Base-by-base conservation (phyloP, 192 early-diverging fungal genomes). In the Coemansia biformis region DNA sequence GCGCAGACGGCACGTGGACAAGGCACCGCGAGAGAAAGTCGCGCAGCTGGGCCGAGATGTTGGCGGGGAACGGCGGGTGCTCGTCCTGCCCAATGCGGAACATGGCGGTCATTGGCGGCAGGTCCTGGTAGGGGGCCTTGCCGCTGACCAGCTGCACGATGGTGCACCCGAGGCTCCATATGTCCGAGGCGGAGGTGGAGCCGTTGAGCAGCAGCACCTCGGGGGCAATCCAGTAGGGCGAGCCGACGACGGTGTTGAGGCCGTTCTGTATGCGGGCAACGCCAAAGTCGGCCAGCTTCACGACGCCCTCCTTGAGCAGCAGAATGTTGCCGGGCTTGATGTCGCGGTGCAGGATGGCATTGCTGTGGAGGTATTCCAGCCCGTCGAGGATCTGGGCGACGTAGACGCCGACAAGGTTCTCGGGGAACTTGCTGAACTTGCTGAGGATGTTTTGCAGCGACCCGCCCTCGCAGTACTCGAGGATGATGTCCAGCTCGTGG, bases 21-120 rank as follows among this genome's bases (percentile, higher is more conserved):
- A 92, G 87, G 44, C 90, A 92, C 38, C 77, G 61, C 29, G 78
- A 70, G 22, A 94, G 65, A 66, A 92, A 94, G 48, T 94, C 83
- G 8, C 67, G 69, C 4, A 92, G 53, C 52, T 34, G 52, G 15
- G 54, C 37, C 68, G 78, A 66, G 0, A 81, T 81, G 38, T 73
- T 78, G 26, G 80, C 63, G 8, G 82, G 82, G 17, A 83, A 76
- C n/a, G 86, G 84, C 29, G 86, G 86, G 43, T 83, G 84, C 41
- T 82, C 81, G 54, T 86, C 86, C 47, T 86, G 77, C 6, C 84
- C 83, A 19, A 87, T 87, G 22, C 78, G 67, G 36, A 82, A 86
- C 43, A 87, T 66, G 19, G 84, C 86, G 0, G 79, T 76, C 80
- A 84, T 83, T 13, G 84, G 79, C 32, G 77, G 77, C n/a, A 87